A percentile compares a stretch with the other conserved stretches of the same genome.
phyloP scores from a whole-genome alignment of 1,284 basidiomycete genomes.

The Gomphus bonarii region DNA sequence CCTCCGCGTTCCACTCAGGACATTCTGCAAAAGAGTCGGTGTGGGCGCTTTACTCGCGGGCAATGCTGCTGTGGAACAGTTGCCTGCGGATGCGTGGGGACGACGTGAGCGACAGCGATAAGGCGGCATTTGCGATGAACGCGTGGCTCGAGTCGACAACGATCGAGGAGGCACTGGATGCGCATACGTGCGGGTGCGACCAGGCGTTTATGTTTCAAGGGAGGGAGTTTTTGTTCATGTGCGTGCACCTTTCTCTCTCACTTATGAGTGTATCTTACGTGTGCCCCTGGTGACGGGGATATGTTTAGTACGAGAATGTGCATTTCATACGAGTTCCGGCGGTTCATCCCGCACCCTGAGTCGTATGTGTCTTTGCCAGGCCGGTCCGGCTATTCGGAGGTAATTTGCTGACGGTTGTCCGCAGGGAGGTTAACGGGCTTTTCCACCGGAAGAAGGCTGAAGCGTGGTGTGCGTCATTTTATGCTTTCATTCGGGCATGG shows the following conservation, averaged over 20 bases:
- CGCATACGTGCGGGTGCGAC: conserved; percentile 57
- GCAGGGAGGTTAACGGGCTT: conserved; percentile 39
- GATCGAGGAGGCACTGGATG: conserved; percentile 50
- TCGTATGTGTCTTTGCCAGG: conserved; percentile 31
- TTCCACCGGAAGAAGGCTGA: conserved; percentile 56
- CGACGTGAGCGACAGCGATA: conserved; percentile 33
- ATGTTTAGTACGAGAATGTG: conserved; percentile 51
- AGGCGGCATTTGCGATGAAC: conserved; percentile 50
- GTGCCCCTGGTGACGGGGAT: conserved; percentile 5
- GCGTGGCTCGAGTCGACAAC: conserved; percentile 65
- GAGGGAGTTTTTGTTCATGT: conserved; percentile 70
- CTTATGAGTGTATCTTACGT: not conserved
- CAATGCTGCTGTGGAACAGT: conserved; percentile 60
- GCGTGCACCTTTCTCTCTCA: conserved; percentile 21
- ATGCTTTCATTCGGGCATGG: conserved; percentile 8
- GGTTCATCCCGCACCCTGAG: conserved; percentile 49
- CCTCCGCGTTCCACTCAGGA: conserved; percentile 21
- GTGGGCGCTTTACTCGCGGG: conserved; percentile 61
- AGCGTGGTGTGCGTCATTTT: conserved; percentile 47
- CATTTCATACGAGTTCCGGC: conserved; percentile 58
- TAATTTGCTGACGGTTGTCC: not conserved
- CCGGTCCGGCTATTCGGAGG: not conserved
- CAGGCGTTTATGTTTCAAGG: conserved; percentile 56
- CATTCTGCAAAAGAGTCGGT: conserved; percentile 49
- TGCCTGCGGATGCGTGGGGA: conserved; percentile 49